Percentiles rank a stretch among this genome's conserved stretches.
Evolutionary conservation across 2,329 filamentous ascomycete genomes (phyloP).

Genomic region (Davidsoniella virescens): DNA sequence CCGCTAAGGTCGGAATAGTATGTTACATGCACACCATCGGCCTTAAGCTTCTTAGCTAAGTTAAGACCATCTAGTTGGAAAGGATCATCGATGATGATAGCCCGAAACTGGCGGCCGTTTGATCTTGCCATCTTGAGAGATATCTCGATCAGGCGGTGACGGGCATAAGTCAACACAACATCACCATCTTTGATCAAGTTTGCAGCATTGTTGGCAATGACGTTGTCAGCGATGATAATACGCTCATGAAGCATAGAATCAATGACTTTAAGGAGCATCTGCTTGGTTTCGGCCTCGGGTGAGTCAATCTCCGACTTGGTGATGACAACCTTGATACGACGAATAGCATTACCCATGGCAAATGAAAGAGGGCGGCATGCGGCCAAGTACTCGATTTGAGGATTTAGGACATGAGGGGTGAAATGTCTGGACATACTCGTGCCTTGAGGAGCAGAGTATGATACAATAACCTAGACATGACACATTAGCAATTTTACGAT

Average conservation of each 20-base stretch:
- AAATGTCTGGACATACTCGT: conserved; percentile 81
- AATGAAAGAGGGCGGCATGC: conserved; percentile 92
- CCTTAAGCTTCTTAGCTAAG: conserved; percentile 52
- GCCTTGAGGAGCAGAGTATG: conserved; percentile 77
- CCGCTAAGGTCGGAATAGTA: conserved; percentile 68
- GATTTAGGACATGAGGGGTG: conserved; percentile 76
- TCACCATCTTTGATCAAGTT: conserved; percentile 65
- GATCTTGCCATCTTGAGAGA: conserved; percentile 58
- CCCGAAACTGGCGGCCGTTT: conserved; percentile 58
- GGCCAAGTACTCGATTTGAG: conserved; percentile 88
- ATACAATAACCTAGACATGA: conserved; percentile 56
- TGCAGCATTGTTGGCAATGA: conserved; percentile 63
- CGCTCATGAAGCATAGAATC: conserved; percentile 84
- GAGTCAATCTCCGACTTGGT: conserved; percentile 77
- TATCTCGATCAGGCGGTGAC: conserved; percentile 72
- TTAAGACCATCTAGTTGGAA: conserved; percentile 34
- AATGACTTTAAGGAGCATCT: conserved; percentile 60
- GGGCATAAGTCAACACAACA: conserved; percentile 72
- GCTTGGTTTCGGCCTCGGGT: conserved; percentile 68
- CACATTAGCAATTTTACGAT: background rate
- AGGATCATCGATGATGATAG: conserved; percentile 65
- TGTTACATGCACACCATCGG: conserved; percentile 56
- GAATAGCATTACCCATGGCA: conserved; percentile 91
- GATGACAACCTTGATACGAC: conserved; percentile 85
- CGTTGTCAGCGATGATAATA: conserved; percentile 70